Evolutionary conservation across 2,329 filamentous ascomycete species (phyloP), one percentile per base, ranked within the genome.

Genomic region (Monilinia fructicola): DNA sequence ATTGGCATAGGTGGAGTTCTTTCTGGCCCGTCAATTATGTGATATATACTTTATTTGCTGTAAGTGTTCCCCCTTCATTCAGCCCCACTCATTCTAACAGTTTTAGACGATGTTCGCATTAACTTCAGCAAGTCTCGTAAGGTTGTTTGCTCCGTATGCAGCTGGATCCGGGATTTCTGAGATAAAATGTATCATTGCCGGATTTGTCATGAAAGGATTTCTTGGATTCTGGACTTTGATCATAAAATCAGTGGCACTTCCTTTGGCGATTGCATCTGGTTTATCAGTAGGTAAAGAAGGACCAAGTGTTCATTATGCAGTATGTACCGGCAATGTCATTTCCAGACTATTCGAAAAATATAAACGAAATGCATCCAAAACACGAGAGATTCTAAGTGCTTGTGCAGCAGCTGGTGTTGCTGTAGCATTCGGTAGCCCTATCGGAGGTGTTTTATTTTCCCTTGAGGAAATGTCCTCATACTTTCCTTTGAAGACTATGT

Each of bases 171-270:
- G 95, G 52, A 99, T 99, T 67, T 97, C 93, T 16, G 95, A 99
- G 80, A 99, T 99, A 83, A 99, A 99, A 79, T 97, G 93, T 79
- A 98, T 99, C 76, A 97, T 99, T 75, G 95, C 94, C 5, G 95
- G 95, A 3, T 99, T 99, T 77, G 92, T 98, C 60, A 99, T 99
- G 95, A 97, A 98, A 79, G 95, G 93, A 0, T 99, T 99, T 75
- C 84, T 99, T 21, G 93, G 94, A 26, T 89, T 90, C 73, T 93
- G 92, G 86, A 98, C 95, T 6, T 82, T 99, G 42, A 78, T 95
- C 68, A 98, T 99, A 80, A 99, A 99, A 80, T 96, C 93, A 0
- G 86, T 98, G 65, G 91, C 90, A 31, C 81, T 99, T 58, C 95
- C 95, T 1, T 82, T 99, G 54, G 91, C 94, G 54, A 99, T 99